Evolutionary conservation across 371 early-diverging fungal genomes (phyloP), one percentile per base, ranked within the genome.

Genomic region (Mortierella polycephala): DNA sequence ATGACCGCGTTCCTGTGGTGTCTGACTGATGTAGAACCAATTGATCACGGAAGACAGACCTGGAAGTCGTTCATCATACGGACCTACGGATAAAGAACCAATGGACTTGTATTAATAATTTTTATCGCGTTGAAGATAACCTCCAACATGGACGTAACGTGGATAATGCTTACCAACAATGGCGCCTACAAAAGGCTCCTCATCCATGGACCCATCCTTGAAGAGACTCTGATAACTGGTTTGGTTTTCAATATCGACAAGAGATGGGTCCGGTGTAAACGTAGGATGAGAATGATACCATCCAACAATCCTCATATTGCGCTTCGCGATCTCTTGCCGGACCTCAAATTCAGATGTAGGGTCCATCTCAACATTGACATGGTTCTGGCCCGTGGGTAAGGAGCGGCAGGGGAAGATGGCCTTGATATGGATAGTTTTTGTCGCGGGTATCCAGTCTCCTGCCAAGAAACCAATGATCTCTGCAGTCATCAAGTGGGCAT

Each of bases 271-370:
- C 7, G 94, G 91, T 23, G 85, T 82, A 77, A 94, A 94, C 0
- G 91, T 88, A 23, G 95, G 95, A 79, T 95, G 95, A 45, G 92
- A 92, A 73, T 95, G 95, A 80, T 93, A 95, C 95, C 96, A 96
- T 16, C 96, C 96, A 8, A 96, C 93, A 5, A 96, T 92, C 18
- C 85, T 83, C 88, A 96, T 83, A 9, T 91, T 85, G 12, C 85
- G 82, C 23, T 88, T 88, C 50, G 86, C 87, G 81, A 95, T 93
- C 77, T 88, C 74, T 56, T 92, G 88, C 5, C 94, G 85, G 11
- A 91, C 93, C 51, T 90, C 92, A 60, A 93, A 83, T 45, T 93
- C 93, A 55, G 90, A 90, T 2, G 89, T 91, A 0, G 96, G 96
- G 64, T 94, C 95, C 92, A 95, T 93, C 62, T 96, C 96, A 13